These are phyloP conservation scores for Cutaneotrichosporon sp. DNA, from an alignment of 1,284 basidiomycete genomes.

Conservation along the genomic window DNA sequence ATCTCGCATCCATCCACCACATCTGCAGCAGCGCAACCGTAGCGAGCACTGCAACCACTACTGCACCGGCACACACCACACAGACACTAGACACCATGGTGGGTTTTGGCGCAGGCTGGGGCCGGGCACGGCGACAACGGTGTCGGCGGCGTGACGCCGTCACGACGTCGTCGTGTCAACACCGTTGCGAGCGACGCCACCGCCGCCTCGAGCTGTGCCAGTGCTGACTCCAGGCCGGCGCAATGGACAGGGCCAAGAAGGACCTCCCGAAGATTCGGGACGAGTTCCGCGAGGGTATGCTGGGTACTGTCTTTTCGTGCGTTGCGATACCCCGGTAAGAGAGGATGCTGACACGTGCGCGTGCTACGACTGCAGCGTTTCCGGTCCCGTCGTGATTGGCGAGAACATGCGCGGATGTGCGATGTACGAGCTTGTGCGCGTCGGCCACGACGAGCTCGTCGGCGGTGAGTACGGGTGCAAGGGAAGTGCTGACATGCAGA, in stretches of 20 bases:
- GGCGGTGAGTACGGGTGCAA: conserved; percentile 59
- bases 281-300: conserved; percentile 81
- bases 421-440: conserved; percentile 93
- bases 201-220: neutral
- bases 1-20: neutral
- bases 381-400: conserved; percentile 92
- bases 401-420: conserved; percentile 94
- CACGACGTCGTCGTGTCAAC: neutral
- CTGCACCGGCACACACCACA: neutral
- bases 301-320: conserved; percentile 71
- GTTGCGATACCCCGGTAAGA: neutral
- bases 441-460: conserved; percentile 94
- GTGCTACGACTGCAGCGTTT: conserved; percentile 60
- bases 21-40: neutral
- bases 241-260: conserved; percentile 81
- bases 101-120: neutral
- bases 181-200: neutral
- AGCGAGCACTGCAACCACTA: neutral
- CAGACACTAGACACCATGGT: neutral
- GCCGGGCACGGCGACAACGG: neutral
- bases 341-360: conserved; percentile 1
- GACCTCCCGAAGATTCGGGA: conserved; percentile 78
- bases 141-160: neutral
- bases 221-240: conserved; percentile 61
- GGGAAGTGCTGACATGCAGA: conserved; percentile 54